Conservation (phyloP, 306 rosid species). For the Cicer judaicum region DNA sequence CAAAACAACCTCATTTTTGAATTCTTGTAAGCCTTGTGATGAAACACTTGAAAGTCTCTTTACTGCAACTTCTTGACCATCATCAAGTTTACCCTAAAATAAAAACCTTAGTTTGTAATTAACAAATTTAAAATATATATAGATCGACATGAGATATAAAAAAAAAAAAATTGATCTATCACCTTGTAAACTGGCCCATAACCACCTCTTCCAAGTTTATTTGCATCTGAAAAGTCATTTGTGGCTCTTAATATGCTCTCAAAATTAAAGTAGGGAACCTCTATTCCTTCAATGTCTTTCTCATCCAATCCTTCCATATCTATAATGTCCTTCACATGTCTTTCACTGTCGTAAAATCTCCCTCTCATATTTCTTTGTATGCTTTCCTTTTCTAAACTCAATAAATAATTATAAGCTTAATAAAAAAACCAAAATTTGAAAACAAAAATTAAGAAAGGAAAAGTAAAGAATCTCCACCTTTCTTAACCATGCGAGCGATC, state of each 20-base stretch:
- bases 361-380: background rate
- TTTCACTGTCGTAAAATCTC: constrained; percentile 29
- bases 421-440: background rate
- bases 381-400: constrained; percentile 30
- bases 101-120: background rate
- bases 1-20: background rate
- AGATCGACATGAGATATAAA: background rate
- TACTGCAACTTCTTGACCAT: constrained; percentile 50
- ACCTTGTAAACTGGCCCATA: constrained; percentile 70
- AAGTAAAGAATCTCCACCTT: background rate
- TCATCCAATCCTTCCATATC: constrained; percentile 42
- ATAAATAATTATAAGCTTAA: background rate
- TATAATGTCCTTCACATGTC: constrained; percentile 39
- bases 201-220: constrained; percentile 65
- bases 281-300: background rate
- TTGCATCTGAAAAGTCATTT: constrained; percentile 45
- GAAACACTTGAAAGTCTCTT: constrained; percentile 61
- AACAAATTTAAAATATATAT: no score
- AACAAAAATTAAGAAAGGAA: background rate
- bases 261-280: constrained; percentile 49
- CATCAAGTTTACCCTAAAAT: constrained; percentile 47
- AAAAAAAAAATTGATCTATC: background rate
- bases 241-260: constrained; percentile 51
- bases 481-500: background rate
- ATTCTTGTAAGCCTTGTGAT: constrained; percentile 47